phyloP scores from a whole-genome alignment of 2,329 filamentous ascomycete genomes.

The Aspergillus tanneri region DNA sequence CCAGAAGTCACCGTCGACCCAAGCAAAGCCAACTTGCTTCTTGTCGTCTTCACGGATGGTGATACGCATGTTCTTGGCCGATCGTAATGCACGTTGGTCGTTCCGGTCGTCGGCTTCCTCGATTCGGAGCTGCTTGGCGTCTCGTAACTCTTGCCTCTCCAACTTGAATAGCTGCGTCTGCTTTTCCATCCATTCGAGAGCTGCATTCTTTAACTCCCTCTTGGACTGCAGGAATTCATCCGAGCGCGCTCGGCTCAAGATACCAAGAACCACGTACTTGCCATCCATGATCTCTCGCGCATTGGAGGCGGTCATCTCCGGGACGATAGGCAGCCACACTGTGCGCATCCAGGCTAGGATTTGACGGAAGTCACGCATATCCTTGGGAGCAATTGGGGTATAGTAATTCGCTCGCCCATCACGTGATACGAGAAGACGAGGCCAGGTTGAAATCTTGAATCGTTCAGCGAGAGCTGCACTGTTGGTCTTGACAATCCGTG shows the following conservation, averaged over 20 bases:
- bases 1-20: constrained; percentile 97
- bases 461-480: constrained; percentile 72
- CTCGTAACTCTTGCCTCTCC: constrained; percentile 87
- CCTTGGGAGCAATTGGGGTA: constrained; percentile 77
- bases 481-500: constrained; percentile 87
- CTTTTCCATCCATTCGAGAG: constrained; percentile 97
- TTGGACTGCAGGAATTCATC: constrained; percentile 76
- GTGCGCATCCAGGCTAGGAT: constrained; percentile 92
- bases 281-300: constrained; percentile 93
- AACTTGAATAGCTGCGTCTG: constrained; percentile 88
- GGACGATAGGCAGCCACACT: constrained; percentile 93
- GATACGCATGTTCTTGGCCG: constrained; percentile 87
- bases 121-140: constrained; percentile 91
- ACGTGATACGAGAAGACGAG: constrained; percentile 82
- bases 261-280: constrained; percentile 89
- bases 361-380: constrained; percentile 83
- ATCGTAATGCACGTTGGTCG: constrained; percentile 79
- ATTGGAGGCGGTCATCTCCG: constrained; percentile 87
- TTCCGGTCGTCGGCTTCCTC: constrained; percentile 94
- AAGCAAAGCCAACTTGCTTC: constrained; percentile 91
- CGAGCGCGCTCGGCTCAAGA: constrained; percentile 75
- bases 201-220: constrained; percentile 91
- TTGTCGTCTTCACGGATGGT: constrained; percentile 84
- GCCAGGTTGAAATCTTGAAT: constrained; percentile 97
- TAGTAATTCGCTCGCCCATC: constrained; percentile 91